Base-by-base conservation (phyloP, 768 basidiomycete species). In the Dioszegia aurantiaca region DNA sequence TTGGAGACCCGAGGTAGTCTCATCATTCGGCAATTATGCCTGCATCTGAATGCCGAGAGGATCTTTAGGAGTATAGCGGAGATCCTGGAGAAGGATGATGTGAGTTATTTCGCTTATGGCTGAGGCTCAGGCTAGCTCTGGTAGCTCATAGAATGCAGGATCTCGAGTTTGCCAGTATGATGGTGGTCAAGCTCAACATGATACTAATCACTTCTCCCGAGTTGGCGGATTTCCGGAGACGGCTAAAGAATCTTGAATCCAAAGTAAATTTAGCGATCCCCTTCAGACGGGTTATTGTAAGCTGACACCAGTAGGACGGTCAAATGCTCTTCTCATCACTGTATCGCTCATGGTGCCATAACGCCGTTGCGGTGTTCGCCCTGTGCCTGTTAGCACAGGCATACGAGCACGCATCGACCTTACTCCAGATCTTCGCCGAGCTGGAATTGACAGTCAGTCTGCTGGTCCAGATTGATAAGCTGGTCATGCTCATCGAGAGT, bases 321-420 rank as follows among this genome's bases (percentile, higher is more conserved):
- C 95, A 98, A 78, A 89, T 89, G 16, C 76, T 99, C 21, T 99
- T 98, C 74, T 89, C 88, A 11, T 89, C 88, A 0, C 79, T 99
- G 2, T 99, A 99, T 69, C 83, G 90, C 19, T 98, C 92, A 19
- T 99, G 95, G 95, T 98, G 92, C 74, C 95, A 99, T 68, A 97
- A 97, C 70, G 89, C 94, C 1, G 93, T 98, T 41, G 87, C 95
- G 0, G 91, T 91, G 0, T 95, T 99, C 73, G 91, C 95, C 1
- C 82, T 99, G 5, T 99, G 95, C 75, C 81, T 99, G 27, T 81
- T 99, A 24, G 95, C 95, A 4, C 95, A 99, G 75, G 94, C 95
- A 2, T 99, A 99, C 66, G 95, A 99, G 75, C 95, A 99, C 77
- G 95, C 94, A 1, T 94, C 91, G 21, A 97, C 93, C 75, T 82